phyloP scores from a whole-genome alignment of 352 stramenopile species.

The Phytophthora sansomeana region DNA sequence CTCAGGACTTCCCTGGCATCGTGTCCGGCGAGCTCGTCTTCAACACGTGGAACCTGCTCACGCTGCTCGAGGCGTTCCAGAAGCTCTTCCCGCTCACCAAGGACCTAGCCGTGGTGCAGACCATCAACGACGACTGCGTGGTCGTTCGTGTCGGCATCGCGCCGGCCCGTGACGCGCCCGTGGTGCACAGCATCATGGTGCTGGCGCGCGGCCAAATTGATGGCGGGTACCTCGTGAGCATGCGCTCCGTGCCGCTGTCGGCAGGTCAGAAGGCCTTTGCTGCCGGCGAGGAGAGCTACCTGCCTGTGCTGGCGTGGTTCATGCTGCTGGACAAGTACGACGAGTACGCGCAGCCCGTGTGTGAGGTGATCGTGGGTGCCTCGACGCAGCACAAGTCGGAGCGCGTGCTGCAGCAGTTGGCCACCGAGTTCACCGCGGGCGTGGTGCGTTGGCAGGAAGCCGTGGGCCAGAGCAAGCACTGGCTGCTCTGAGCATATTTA shows the following conservation, averaged over 20 bases:
- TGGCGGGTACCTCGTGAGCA: slow-evolving; percentile 50
- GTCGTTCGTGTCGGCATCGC: slow-evolving; percentile 45
- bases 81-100: slow-evolving; percentile 51
- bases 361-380: slow-evolving; percentile 46
- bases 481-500: slow-evolving; percentile 50
- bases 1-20: slow-evolving; percentile 38
- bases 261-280: slow-evolving; percentile 44
- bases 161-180: slow-evolving; percentile 32
- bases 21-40: slow-evolving; percentile 51
- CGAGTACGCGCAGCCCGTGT: slow-evolving; percentile 39
- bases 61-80: slow-evolving; percentile 34
- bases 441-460: slow-evolving; percentile 52
- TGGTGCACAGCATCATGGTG: slow-evolving; percentile 52
- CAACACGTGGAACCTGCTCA: slow-evolving; percentile 52
- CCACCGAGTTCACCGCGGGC: slow-evolving; percentile 32
- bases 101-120: slow-evolving; percentile 49
- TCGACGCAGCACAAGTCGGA: slow-evolving; percentile 42
- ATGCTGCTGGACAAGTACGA: slow-evolving; percentile 53
- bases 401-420: slow-evolving; percentile 23
- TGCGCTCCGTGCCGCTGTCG: slow-evolving; percentile 50
- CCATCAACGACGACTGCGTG: slow-evolving; percentile 59
- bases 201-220: slow-evolving; percentile 55
- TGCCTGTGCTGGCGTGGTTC: slow-evolving; percentile 47
- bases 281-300: slow-evolving; percentile 34
- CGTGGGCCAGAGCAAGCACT: slow-evolving; percentile 40